phyloP scores from a whole-genome alignment of 176 grass and related monocot species.

The Avena atlantica region DNA sequence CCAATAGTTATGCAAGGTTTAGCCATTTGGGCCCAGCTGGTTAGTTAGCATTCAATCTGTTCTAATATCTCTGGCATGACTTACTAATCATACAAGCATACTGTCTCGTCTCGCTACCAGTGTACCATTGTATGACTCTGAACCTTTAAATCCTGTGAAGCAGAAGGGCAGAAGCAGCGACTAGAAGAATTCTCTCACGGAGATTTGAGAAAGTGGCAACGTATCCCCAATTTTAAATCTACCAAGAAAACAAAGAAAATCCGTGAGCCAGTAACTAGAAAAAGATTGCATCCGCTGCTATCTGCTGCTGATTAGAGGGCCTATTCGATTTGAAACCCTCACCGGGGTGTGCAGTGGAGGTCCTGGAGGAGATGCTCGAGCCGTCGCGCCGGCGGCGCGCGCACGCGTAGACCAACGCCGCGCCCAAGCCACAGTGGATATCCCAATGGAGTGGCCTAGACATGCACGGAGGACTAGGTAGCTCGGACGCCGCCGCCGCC shows the following conservation, averaged over 20 bases:
- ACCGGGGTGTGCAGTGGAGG: conserved; percentile 14
- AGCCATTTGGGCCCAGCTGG: neutral
- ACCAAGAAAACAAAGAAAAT: neutral
- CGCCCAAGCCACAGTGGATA: neutral
- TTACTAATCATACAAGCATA: neutral
- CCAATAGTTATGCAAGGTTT: conserved; percentile 4
- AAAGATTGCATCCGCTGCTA: neutral
- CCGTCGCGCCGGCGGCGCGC: neutral
- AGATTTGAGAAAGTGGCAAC: neutral
- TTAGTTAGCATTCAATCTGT: neutral
- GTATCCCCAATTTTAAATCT: neutral
- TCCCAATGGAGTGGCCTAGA: neutral
- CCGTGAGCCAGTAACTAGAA: neutral
- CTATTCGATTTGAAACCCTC: neutral
- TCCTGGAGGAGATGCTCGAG: neutral
- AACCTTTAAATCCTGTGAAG: neutral
- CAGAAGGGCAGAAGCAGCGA: neutral
- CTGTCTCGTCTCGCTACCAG: neutral
- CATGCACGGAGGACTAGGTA: neutral
- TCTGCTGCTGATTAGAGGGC: neutral
- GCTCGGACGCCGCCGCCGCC: no score
- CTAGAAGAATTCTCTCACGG: neutral
- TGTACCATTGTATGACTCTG: neutral
- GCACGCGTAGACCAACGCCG: neutral
- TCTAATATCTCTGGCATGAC: neutral